Conservation (phyloP, 2,329 filamentous ascomycete genomes). For the Aaosphaeria arxii region DNA sequence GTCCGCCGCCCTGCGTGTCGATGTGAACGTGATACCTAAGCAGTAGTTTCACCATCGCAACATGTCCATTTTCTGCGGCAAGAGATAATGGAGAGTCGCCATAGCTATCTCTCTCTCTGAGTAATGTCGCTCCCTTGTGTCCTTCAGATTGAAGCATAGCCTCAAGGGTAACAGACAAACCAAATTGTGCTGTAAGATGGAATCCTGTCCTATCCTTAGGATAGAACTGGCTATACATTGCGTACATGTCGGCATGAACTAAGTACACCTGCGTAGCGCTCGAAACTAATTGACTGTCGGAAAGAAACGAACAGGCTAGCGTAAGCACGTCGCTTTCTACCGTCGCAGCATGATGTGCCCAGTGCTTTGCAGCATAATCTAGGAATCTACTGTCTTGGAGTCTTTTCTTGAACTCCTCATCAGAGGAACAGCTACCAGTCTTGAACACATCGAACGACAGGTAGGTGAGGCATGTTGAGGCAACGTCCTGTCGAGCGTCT, state of each 20-base stretch:
- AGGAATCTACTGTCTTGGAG: constrained; percentile 1
- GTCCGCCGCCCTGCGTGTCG: neutral
- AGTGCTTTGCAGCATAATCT: constrained; percentile 4
- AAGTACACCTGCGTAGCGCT: constrained; percentile 3
- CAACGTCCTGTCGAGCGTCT: constrained; percentile 5
- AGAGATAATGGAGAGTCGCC: constrained; percentile 6
- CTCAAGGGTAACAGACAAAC: constrained; percentile 8
- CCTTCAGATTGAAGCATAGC: constrained; percentile 2
- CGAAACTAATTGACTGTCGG: constrained; percentile 1
- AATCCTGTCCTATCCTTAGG: constrained; percentile 5
- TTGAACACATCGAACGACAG: constrained; percentile 18
- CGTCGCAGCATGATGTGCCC: constrained; percentile 1
- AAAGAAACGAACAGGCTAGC: constrained; percentile 9
- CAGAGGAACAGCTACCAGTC: constrained; percentile 5
- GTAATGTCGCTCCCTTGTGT: constrained; percentile 1
- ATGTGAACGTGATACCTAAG: constrained; percentile 4
- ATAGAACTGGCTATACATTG: constrained; percentile 1
- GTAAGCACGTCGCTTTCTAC: constrained; percentile 5
- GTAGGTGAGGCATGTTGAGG: constrained; percentile 19
- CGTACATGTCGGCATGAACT: constrained; percentile 1
- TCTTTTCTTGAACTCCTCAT: constrained; percentile 2
- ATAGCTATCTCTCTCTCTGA: constrained; percentile 6
- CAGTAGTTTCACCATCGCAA: constrained; percentile 7
- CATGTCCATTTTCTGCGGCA: constrained; percentile 9
- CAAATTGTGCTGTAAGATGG: constrained; percentile 10